Evolutionary conservation across 441 rosid species (phyloP).

Genomic region (Corymbia citriodora): DNA sequence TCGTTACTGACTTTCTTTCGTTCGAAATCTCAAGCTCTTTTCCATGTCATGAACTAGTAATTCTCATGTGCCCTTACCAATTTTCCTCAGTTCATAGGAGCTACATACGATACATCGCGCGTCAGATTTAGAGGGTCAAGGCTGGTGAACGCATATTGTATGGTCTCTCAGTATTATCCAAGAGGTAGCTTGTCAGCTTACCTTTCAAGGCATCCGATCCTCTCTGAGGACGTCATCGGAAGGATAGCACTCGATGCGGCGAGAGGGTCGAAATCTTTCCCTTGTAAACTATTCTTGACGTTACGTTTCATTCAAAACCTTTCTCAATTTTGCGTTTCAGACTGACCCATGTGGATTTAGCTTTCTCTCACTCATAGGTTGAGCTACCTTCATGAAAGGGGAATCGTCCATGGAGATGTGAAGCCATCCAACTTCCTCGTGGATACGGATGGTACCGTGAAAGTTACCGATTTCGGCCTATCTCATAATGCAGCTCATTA

Average conservation of each 20-base stretch:
- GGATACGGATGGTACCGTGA: background rate
- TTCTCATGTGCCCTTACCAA: background rate
- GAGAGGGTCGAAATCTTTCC: background rate
- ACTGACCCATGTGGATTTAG: background rate
- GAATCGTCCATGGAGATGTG: conserved; percentile 12
- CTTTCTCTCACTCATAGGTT: background rate
- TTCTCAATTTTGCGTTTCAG: background rate
- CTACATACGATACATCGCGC: background rate
- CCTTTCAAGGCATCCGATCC: background rate
- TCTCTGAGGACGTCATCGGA: background rate
- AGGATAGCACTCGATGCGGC: conserved; percentile 6
- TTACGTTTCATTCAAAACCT: background rate
- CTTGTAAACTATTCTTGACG: background rate
- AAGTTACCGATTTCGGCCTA: conserved; percentile 10
- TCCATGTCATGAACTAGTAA: background rate
- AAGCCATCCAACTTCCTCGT: conserved; percentile 15
- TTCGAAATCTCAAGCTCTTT: background rate
- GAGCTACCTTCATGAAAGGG: conserved; percentile 11
- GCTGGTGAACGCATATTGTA: background rate
- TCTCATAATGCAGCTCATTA: background rate
- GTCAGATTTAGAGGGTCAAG: background rate
- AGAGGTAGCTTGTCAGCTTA: conserved; percentile 12
- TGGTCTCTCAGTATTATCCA: conserved; percentile 8
- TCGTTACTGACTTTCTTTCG: background rate
- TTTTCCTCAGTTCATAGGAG: conserved; percentile 21